phyloP scores from a whole-genome alignment of 208 protist genomes.

The Angomonas ambiguus region DNA sequence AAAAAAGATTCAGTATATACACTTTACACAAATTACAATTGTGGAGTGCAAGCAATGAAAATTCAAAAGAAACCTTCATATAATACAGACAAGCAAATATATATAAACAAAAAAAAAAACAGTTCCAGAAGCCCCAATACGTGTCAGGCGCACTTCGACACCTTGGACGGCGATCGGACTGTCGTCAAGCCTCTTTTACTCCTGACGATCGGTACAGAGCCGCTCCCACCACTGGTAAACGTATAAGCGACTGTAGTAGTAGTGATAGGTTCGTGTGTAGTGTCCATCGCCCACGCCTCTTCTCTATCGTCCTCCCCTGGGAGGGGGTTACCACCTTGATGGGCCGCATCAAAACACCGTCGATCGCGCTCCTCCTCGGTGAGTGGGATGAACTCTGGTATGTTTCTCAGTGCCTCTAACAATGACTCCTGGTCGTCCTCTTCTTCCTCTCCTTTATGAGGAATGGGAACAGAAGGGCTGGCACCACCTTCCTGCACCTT shows the following conservation, averaged over 20 bases:
- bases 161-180: background rate
- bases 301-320: background rate
- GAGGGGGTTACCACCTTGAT: background rate
- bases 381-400: background rate
- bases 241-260: background rate
- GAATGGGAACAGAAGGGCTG: background rate
- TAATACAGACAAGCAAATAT: no score
- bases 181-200: background rate
- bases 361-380: background rate
- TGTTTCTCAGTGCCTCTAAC: background rate
- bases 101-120: constrained; percentile 2
- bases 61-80: no score
- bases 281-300: background rate
- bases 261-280: background rate
- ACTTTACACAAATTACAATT: no score
- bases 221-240: background rate
- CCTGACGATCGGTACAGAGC: background rate
- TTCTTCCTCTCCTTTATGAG: background rate
- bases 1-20: no score
- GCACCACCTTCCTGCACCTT: constrained; percentile 2
- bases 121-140: no score
- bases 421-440: no score
- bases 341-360: background rate
- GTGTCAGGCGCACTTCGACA: no score
- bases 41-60: no score